phyloP scores from a whole-genome alignment of 2,329 filamentous ascomycete genomes.

The Fusarium sp. region DNA sequence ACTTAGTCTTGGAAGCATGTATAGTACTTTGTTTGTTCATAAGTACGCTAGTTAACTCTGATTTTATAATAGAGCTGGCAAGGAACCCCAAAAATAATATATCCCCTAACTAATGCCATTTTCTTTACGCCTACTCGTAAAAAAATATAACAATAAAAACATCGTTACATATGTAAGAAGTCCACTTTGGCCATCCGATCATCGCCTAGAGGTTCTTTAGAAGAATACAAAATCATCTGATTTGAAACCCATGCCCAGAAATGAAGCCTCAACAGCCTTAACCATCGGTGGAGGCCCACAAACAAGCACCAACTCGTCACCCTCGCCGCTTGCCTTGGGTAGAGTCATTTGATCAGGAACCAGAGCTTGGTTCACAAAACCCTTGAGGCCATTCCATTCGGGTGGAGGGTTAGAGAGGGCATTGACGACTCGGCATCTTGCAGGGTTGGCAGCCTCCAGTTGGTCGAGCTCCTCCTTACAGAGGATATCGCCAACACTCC shows the following conservation, averaged over 20 bases:
- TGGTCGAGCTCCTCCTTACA: conserved; percentile 76
- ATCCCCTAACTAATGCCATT: neutral
- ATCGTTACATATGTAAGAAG: neutral
- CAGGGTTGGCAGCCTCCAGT: conserved; percentile 62
- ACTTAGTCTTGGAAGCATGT: neutral
- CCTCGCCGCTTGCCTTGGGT: conserved; percentile 47
- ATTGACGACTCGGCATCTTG: conserved; percentile 72
- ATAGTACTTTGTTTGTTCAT: neutral
- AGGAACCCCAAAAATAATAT: neutral
- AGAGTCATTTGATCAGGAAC: conserved; percentile 65
- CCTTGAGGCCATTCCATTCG: conserved; percentile 73
- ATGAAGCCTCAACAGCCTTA: conserved; percentile 66
- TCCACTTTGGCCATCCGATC: neutral
- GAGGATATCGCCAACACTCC: conserved; percentile 82
- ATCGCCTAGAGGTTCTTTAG: conserved; percentile 1
- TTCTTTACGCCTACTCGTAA: neutral
- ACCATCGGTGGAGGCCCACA: conserved; percentile 84
- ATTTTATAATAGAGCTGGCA: neutral
- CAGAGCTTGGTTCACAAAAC: conserved; percentile 71
- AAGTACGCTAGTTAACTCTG: neutral
- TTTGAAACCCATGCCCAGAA: conserved; percentile 70
- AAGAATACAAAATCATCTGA: conserved; percentile 44
- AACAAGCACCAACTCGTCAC: conserved; percentile 73
- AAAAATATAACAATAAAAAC: neutral
- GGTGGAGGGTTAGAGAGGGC: conserved; percentile 71